phyloP scores from a whole-genome alignment of 306 rosid genomes.

The Mimosa bimucronata region DNA sequence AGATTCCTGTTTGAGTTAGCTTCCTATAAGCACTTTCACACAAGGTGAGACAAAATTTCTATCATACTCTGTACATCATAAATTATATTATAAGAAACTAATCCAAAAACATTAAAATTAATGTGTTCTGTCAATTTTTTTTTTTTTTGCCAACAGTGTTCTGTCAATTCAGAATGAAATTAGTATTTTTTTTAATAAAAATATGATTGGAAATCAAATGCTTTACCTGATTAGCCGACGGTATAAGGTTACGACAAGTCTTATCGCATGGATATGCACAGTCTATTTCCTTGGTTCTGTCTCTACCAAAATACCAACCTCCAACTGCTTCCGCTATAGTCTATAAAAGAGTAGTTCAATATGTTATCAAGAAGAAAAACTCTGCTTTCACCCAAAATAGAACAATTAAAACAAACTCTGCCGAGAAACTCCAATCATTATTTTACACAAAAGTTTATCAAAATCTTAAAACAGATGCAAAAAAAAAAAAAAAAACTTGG shows the following conservation, averaged over 20 bases:
- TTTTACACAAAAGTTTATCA: neutral
- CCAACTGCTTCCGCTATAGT: conserved; percentile 93
- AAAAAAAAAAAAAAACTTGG: neutral
- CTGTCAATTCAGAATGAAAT: neutral
- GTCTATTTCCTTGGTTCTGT: conserved; percentile 62
- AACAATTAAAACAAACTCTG: neutral
- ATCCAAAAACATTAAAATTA: neutral
- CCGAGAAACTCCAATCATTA: neutral
- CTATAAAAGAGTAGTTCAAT: conserved; percentile 46
- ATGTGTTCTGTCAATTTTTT: neutral
- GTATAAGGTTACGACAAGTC: conserved; percentile 80
- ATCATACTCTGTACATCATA: too few species aligned
- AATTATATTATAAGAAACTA: too few species aligned
- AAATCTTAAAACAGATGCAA: neutral
- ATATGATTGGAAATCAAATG: neutral
- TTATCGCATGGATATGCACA: conserved; percentile 87
- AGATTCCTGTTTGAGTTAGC: neutral
- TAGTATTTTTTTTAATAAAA: neutral
- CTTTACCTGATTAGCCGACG: conserved; percentile 47
- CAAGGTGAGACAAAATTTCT: too few species aligned
- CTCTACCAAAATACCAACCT: conserved; percentile 89
- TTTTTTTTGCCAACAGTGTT: too few species aligned
- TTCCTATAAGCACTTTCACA: too few species aligned
- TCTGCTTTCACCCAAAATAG: neutral
- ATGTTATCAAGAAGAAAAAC: neutral